These are phyloP conservation scores for Leavenworthia alabamica DNA, from an alignment of 345 rosid species.

Conservation along the genomic window DNA sequence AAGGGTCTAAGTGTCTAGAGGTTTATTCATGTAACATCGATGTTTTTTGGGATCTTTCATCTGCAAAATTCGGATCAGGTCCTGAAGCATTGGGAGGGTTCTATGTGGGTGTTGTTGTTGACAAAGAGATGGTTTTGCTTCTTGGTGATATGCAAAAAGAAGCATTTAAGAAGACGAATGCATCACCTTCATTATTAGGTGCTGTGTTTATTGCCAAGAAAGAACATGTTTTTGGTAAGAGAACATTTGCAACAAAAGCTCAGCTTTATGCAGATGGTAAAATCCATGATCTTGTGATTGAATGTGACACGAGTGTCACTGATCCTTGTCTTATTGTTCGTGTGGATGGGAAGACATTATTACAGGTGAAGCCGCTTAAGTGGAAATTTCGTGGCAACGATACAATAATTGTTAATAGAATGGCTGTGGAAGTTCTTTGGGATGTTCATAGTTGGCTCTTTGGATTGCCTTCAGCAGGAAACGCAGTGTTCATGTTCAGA, in stretches of 20 bases:
- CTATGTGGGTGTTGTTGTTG: constrained; percentile 57
- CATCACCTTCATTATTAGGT: constrained; percentile 30
- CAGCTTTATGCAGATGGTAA: constrained; percentile 63
- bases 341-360: constrained; percentile 59
- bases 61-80: constrained; percentile 71
- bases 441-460: constrained; percentile 96
- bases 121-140: constrained; percentile 55
- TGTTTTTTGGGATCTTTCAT: constrained; percentile 68
- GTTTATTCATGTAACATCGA: constrained; percentile 47
- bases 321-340: constrained; percentile 80
- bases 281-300: constrained; percentile 62
- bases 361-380: constrained; percentile 74
- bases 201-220: constrained; percentile 58
- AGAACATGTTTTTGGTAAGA: constrained; percentile 84
- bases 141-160: constrained; percentile 82
- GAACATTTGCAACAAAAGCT: constrained; percentile 58
- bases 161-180: constrained; percentile 61
- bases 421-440: constrained; percentile 83
- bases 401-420: constrained; percentile 76
- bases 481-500: constrained; percentile 90
- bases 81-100: constrained; percentile 78
- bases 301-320: constrained; percentile 60
- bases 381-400: constrained; percentile 96
- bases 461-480: constrained; percentile 55
- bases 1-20: constrained; percentile 58